Conservation (phyloP, 768 basidiomycete genomes). For the Xerocomellus chrysenteron region DNA sequence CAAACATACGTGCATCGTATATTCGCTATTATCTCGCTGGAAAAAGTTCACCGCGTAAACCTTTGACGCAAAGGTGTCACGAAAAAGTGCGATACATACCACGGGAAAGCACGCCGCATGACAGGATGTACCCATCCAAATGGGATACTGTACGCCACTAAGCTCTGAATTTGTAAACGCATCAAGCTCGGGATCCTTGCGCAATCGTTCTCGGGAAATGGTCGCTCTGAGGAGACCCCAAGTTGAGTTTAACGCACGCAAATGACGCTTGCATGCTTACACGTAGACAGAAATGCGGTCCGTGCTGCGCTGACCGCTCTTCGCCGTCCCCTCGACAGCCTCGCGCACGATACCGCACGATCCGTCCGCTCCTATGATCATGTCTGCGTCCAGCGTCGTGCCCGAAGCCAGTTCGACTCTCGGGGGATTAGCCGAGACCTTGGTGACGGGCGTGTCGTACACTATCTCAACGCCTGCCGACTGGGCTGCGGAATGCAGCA, state of each 20-base stretch:
- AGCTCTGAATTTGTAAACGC: slow-evolving; percentile 12
- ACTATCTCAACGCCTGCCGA: slow-evolving; percentile 46
- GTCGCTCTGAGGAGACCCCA: slow-evolving; percentile 32
- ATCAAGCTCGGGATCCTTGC: slow-evolving; percentile 41
- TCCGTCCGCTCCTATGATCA: slow-evolving; percentile 62
- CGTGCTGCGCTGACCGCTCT: slow-evolving; percentile 17
- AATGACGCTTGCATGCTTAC: slow-evolving; percentile 28
- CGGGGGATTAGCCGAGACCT: slow-evolving; percentile 28
- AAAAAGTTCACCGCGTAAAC: neutral
- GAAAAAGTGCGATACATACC: slow-evolving; percentile 5
- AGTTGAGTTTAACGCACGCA: slow-evolving; percentile 1
- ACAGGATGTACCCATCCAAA: slow-evolving; percentile 22
- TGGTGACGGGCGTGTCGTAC: slow-evolving; percentile 38
- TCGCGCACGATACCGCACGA: slow-evolving; percentile 39
- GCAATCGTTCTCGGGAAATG: slow-evolving; percentile 39
- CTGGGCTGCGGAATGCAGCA: slow-evolving; percentile 46
- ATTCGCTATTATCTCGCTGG: slow-evolving; percentile 36
- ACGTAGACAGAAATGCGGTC: slow-evolving; percentile 40
- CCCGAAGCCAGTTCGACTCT: slow-evolving; percentile 40
- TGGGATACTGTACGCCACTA: slow-evolving; percentile 15
- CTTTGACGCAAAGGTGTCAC: neutral
- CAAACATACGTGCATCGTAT: slow-evolving; percentile 37
- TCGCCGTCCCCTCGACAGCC: slow-evolving; percentile 32
- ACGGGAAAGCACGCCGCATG: slow-evolving; percentile 17
- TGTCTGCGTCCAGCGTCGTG: slow-evolving; percentile 44